Base-by-base conservation (phyloP, 108 stramenopile species). In the Pseudonitzschia multiseries region DNA sequence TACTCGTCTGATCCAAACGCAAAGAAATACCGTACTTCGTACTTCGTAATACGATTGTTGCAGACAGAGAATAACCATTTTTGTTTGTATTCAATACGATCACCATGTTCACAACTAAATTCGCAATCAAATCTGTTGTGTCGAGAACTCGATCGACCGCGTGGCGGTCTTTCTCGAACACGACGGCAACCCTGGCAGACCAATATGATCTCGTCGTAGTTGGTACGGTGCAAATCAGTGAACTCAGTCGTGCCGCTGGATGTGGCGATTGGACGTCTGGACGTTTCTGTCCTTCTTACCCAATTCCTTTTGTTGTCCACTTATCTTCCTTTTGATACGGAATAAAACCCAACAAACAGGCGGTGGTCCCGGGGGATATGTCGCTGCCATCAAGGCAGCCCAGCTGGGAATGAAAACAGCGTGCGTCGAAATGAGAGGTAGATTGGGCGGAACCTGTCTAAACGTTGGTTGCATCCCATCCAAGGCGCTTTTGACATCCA, bases 381-480 rank as follows among this genome's bases (percentile, higher is more conserved):
- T 99, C 27, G 97, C 97, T 56, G 98, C 99, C 77, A 99, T 99
- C 84, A 99, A 99, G 74, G 97, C 97, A 17, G 89, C 91, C 8
- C 99, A 99, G 77, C 75, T 99, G 43, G 99, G 99, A 14, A 86
- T 99, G 29, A 98, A 98, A 77, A 98, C 99, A 10, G 99, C 98
- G 43, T 98, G 97, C 80, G 97, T 99, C 41, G 99, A 99, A 90
- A 92, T 92, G 85, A 86, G 99, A 18, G 99, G 98, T 14, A 70
- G 88, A 59, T 83, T 99, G 40, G 98, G 97, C n/a, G 90, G 91
- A 52, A 81, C 75, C n/a, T 98, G 97, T 82, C 88, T 98, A 71
- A 99, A 99, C 70, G 98, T 99, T 21, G 99, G 99, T 17, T 99
- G 99, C 88, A 99, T 99, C 81, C 99, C 99, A 42, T 97, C 96